Base-by-base conservation (phyloP, 73 alveolate species). In the Paramecium primaurelia region DNA sequence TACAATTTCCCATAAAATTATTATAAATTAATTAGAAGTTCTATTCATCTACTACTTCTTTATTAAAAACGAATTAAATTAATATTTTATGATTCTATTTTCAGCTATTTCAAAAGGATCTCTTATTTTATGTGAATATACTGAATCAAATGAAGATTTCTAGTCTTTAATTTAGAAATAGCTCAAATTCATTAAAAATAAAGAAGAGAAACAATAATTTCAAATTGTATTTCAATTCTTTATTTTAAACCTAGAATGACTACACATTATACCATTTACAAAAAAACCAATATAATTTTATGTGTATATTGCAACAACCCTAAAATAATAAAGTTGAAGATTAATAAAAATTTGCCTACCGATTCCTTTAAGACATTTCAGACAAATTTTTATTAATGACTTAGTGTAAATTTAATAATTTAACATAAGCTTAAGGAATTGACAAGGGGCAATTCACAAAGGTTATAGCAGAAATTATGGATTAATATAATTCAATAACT, bases 31-130 rank as follows among this genome's bases (percentile, higher is more conserved):
- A 54, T 54, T 49, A 16, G 34, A 40, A n/a, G 32, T 9, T 54
- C 69, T 18, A 54, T 18, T n/a, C 32, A 54, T 54, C 32, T 16
- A 54, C 69, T 54, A 22, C 69, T 54, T 54, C 16, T 54, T 54
- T 3, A 54, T 54, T 54, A 54, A 54, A 54, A 54, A 54, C 69
- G 69, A 54, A 54, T 54, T 54, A n/a, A 54, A n/a, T 54, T 18
- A 54, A 54, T 54, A 54, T 54, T 54, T 54, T 54, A 64, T 64
- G 84, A 28, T 64, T 28, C 28, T 28, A 64, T 28, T 14, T 28
- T 64, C 84, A 64, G 45, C 84, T 28, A 64, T 64, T 64, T 25
- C 84, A 9, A 64, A 64, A 34, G 84, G 84, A 32, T 64, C 84
- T 32, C 84, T 64, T 1, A 64, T 64, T 12, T 64, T 64, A 64